Evolutionary conservation across 495 filamentous ascomycete genomes (phyloP), one percentile per base, ranked within the genome.

Genomic region (Podospora australis): DNA sequence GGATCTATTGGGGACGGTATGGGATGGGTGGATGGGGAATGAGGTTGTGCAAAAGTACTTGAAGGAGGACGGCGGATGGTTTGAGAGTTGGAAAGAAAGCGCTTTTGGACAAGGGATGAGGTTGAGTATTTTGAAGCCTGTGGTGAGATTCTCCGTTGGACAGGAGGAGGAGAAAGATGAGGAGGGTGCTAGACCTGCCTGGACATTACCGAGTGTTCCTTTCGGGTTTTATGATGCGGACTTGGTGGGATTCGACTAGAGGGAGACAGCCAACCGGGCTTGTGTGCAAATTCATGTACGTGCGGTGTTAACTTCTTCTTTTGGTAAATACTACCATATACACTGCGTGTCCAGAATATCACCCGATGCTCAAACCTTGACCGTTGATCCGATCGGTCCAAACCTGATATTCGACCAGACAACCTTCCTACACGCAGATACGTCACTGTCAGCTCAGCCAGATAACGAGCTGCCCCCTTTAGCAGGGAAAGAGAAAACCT

Each of bases 331-430:
- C n/a, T n/a, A n/a, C n/a, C n/a, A n/a, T n/a, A n/a, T n/a, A n/a
- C n/a, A n/a, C n/a, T n/a, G n/a, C n/a, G n/a, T n/a, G n/a, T n/a
- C n/a, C n/a, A n/a, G n/a, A n/a, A n/a, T n/a, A n/a, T n/a, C n/a
- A n/a, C n/a, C n/a, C n/a, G n/a, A n/a, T n/a, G n/a, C 17, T 55
- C 44, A 55, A 4, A 49, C 21, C 2, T 42, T 25, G 2, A 55
- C 36, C 50, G 80, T 85, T 10, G 78, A 79, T 40, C 75, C 78
- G 48, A 87, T 74, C 23, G 79, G 74, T 14, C 83, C 83, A 57
- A 81, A 78, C 57, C 76, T 73, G 68, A 87, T 83, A 72, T 85
- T 84, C 46, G 81, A 73, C 60, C 61, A 73, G 44, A 65, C 46
- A 46, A 73, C 70, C 54, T 65, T 62, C 36, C 53, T 56, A 39